Percentiles rank a stretch among this genome's conserved stretches.
Conservation (phyloP, 1,284 basidiomycete genomes). For the Irpex rosettiformis region DNA sequence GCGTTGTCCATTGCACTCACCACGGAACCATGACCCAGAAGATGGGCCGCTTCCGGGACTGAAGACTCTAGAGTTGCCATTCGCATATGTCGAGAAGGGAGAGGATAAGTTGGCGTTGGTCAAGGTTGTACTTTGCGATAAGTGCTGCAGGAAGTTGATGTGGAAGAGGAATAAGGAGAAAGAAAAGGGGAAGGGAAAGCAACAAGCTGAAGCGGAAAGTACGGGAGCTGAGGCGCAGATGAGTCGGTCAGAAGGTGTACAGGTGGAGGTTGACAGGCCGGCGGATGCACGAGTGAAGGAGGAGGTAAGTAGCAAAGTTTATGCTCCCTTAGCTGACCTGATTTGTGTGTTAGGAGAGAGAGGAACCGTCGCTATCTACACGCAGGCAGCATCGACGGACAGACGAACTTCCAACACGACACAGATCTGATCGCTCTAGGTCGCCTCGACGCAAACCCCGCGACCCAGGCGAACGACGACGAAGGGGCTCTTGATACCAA, state of each 20-base stretch:
- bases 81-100: constrained; percentile 80
- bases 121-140: constrained; percentile 81
- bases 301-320: neutral
- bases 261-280: neutral
- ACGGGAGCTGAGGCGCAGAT: no score
- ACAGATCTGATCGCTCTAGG: neutral
- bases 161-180: constrained; percentile 78
- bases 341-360: neutral
- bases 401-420: neutral
- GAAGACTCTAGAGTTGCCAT: constrained; percentile 81
- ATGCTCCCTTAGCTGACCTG: neutral
- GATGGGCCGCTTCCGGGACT: constrained; percentile 36
- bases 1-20: constrained; percentile 69
- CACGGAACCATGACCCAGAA: constrained; percentile 25
- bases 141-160: constrained; percentile 79
- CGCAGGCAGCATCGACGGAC: neutral
- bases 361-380: neutral
- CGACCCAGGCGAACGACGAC: neutral
- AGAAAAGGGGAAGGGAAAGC: constrained; percentile 29
- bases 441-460: neutral
- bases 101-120: constrained; percentile 78
- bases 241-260: neutral
- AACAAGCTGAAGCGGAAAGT: no score
- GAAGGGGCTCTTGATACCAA: neutral
- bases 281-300: neutral